Percentiles rank a stretch among this genome's conserved stretches.
Evolutionary conservation across 495 filamentous ascomycete genomes (phyloP).

Genomic region (Penicillium manginii): DNA sequence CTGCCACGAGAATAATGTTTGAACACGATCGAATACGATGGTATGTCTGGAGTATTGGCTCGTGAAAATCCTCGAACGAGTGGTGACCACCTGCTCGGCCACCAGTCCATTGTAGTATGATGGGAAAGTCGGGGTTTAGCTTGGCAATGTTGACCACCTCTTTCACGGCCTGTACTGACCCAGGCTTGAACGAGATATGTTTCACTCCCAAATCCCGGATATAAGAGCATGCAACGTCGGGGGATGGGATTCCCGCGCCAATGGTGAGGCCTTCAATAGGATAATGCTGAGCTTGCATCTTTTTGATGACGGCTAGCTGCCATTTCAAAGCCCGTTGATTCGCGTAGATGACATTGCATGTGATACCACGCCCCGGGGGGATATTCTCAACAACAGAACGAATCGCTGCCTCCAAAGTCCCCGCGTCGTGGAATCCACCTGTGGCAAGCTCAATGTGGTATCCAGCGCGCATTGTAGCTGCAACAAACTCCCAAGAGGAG

Average conservation of each 20-base stretch:
- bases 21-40: constrained; percentile 43
- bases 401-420: too few relatives aligned
- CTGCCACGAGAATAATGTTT: constrained; percentile 54
- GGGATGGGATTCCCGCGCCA: constrained; percentile 53
- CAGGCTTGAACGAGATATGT: constrained; percentile 56
- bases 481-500: too few relatives aligned
- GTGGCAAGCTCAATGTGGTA: too few relatives aligned
- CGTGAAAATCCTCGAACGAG: constrained; percentile 56
- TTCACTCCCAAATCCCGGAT: constrained; percentile 49
- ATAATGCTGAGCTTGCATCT: too few relatives aligned
- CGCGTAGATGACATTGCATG: too few relatives aligned
- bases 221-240: constrained; percentile 48
- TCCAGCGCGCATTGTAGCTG: too few relatives aligned
- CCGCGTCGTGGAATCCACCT: too few relatives aligned
- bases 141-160: constrained; percentile 52
- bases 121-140: constrained; percentile 47
- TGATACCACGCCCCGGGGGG: too few relatives aligned
- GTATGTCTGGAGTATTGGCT: constrained; percentile 50
- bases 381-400: too few relatives aligned
- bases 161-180: constrained; percentile 46
- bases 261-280: constrained; percentile 85
- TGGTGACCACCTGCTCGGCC: constrained; percentile 56
- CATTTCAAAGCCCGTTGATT: too few relatives aligned
- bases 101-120: constrained; percentile 57
- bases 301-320: too few relatives aligned